phyloP scores from a whole-genome alignment of 2,329 filamentous ascomycete genomes.

The Aspergillus brunneoviolaceus region DNA sequence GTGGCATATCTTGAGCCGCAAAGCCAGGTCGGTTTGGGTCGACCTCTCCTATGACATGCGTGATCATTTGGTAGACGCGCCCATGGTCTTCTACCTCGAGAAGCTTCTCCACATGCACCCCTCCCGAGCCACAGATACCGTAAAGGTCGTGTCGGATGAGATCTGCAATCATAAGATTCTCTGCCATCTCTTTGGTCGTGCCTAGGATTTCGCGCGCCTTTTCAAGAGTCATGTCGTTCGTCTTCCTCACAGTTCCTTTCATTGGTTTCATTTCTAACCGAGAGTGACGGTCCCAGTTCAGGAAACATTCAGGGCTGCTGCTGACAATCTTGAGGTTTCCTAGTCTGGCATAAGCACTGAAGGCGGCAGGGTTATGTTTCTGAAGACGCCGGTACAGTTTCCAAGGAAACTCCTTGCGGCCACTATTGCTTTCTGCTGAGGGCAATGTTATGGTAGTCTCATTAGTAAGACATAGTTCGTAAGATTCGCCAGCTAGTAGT shows the following conservation, averaged over 20 bases:
- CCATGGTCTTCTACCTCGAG: constrained; percentile 89
- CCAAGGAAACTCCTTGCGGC: constrained; percentile 56
- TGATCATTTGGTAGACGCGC: constrained; percentile 88
- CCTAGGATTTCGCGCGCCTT: constrained; percentile 72
- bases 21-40: constrained; percentile 28
- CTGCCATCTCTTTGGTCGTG: constrained; percentile 84
- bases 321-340: constrained; percentile 70
- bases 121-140: constrained; percentile 72
- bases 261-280: constrained; percentile 74
- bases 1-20: constrained; percentile 32
- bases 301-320: constrained; percentile 85
- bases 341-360: constrained; percentile 77
- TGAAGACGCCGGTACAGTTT: constrained; percentile 70
- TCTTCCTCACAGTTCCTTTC: constrained; percentile 93
- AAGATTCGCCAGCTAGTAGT: constrained; percentile 76
- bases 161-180: constrained; percentile 98
- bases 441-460: constrained; percentile 63
- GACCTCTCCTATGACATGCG: constrained; percentile 70
- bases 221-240: constrained; percentile 63
- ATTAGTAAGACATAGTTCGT: constrained; percentile 80
- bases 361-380: constrained; percentile 73
- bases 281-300: constrained; percentile 61
- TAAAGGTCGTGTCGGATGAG: constrained; percentile 92
- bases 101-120: constrained; percentile 72
- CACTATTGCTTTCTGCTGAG: constrained; percentile 19